Evolutionary conservation across 1,284 basidiomycete species (phyloP).

Genomic region (Cutaneotrichosporon arboriforme): DNA sequence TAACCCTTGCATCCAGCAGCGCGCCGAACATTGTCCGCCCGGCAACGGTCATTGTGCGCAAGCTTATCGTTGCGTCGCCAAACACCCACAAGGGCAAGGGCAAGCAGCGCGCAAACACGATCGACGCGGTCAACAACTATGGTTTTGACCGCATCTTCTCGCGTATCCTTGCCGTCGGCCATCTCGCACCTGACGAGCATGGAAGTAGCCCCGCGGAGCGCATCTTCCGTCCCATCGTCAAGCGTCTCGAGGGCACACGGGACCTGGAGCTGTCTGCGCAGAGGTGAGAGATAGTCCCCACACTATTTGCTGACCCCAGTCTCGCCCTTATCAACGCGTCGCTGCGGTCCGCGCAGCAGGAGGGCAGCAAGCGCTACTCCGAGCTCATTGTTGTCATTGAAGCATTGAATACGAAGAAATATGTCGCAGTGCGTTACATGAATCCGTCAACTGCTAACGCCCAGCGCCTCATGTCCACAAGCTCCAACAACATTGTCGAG

Average conservation of each 20-base stretch:
- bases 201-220: constrained; percentile 23
- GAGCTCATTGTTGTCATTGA: constrained; percentile 55
- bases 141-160: constrained; percentile 77
- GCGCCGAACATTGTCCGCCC: constrained; percentile 92
- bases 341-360: constrained; percentile 35
- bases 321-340: constrained; percentile 83
- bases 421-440: constrained; percentile 66
- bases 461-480: constrained; percentile 71
- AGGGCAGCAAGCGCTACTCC: constrained; percentile 30
- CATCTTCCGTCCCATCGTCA: constrained; percentile 56
- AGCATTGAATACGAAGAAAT: constrained; percentile 69
- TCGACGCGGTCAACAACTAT: constrained; percentile 52
- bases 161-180: constrained; percentile 64
- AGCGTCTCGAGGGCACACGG: constrained; percentile 63
- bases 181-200: constrained; percentile 56
- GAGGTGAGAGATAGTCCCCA: constrained; percentile 55
- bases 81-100: constrained; percentile 17
- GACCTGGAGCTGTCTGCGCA: constrained; percentile 79
- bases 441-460: constrained; percentile 7
- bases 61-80: constrained; percentile 37
- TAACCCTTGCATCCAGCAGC: constrained; percentile 67
- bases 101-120: constrained; percentile 13
- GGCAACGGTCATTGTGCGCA: constrained; percentile 59
- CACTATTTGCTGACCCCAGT: constrained; percentile 46
- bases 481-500: constrained; percentile 73